Percentiles rank a stretch among this genome's conserved stretches.
phyloP scores from a whole-genome alignment of 2,329 filamentous ascomycete genomes.

The Didymella arachidicola region DNA sequence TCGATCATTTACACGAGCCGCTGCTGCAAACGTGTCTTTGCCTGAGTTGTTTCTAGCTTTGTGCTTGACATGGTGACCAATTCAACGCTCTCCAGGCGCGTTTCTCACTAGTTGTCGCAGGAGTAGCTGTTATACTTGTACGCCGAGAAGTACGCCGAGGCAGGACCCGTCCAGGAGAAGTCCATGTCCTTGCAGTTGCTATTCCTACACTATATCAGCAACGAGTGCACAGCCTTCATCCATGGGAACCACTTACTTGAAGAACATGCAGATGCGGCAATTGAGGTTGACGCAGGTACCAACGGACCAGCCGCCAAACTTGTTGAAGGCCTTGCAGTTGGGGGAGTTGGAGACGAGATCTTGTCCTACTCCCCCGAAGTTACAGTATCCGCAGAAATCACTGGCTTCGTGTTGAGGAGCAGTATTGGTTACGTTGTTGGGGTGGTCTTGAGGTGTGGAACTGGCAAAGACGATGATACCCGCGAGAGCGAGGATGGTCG shows the following conservation, averaged over 20 bases:
- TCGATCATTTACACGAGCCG: too few species aligned
- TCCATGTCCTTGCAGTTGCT: background rate
- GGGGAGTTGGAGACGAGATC: background rate
- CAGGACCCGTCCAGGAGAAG: background rate
- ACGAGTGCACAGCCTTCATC: background rate
- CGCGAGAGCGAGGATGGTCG: background rate
- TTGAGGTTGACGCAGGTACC: background rate
- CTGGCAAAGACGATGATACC: background rate
- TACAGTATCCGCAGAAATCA: background rate
- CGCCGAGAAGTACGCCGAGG: background rate
- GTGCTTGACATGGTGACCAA: background rate
- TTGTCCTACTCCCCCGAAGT: background rate
- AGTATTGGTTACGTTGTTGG: background rate
- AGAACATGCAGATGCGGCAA: conserved; percentile 4
- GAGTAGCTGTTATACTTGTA: background rate
- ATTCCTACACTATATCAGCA: background rate
- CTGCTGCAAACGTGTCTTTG: too few species aligned
- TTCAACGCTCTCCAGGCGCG: background rate
- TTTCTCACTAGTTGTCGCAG: background rate
- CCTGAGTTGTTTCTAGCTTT: background rate
- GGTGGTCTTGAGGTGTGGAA: background rate
- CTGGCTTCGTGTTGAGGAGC: background rate
- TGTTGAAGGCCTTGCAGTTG: background rate
- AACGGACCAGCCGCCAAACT: background rate
- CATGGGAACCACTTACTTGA: background rate